Conservation (phyloP, 345 rosid species). For the Acer campestre region DNA sequence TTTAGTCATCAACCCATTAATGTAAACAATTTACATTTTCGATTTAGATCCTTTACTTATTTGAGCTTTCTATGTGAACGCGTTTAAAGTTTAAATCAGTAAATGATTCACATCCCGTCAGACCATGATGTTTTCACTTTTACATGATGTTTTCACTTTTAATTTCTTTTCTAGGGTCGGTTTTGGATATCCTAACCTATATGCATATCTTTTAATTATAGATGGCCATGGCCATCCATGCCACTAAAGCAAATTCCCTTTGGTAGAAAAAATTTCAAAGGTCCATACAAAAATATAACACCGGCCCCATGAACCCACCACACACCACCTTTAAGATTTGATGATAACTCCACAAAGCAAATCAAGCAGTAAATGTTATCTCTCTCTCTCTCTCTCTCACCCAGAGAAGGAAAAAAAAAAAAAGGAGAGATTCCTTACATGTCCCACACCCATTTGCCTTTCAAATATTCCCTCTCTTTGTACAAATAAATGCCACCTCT, state of each 20-base stretch:
- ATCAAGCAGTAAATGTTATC: slow-evolving; percentile 15
- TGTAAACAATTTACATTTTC: background rate
- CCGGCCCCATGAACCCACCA: slow-evolving; percentile 12
- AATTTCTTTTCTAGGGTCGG: slow-evolving; percentile 34
- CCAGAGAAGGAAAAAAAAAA: slow-evolving; percentile 6
- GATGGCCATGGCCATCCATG: slow-evolving; percentile 22
- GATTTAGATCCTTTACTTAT: background rate
- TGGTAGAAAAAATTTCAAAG: slow-evolving; percentile 9
- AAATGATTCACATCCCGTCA: background rate
- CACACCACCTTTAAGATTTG: slow-evolving; percentile 23
- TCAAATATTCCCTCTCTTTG: slow-evolving; percentile 48
- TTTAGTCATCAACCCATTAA: background rate
- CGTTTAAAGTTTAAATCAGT: background rate
- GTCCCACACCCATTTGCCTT: slow-evolving; percentile 57
- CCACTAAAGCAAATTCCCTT: slow-evolving; percentile 46
- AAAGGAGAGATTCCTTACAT: slow-evolving; percentile 67
- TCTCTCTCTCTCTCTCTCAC: background rate
- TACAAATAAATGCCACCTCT: slow-evolving; percentile 45
- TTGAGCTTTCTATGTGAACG: no score
- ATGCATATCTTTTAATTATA: slow-evolving; percentile 12
- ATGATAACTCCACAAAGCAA: slow-evolving; percentile 26
- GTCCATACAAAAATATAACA: slow-evolving; percentile 11
- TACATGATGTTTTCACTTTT: no score
- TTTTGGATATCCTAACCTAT: slow-evolving; percentile 34
- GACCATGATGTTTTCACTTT: slow-evolving; percentile 3